These are phyloP conservation scores for Aspergillus sp. DNA, from an alignment of 2,329 filamentous ascomycete genomes.

Conservation along the genomic window DNA sequence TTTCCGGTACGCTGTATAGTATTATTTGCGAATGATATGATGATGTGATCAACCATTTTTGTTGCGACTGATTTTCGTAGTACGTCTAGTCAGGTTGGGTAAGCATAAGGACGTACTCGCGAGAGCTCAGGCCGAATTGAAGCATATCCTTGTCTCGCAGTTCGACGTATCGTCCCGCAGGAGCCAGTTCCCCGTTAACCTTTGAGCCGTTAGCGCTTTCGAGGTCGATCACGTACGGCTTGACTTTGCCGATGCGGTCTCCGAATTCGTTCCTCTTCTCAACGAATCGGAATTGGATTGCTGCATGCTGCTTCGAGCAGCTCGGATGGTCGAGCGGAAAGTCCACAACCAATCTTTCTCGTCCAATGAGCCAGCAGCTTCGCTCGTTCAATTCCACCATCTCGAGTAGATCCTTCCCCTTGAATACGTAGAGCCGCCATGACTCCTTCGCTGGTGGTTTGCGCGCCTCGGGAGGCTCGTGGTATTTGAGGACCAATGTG, in stretches of 20 bases:
- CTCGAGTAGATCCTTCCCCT: conserved; percentile 77
- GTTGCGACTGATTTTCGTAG: neutral
- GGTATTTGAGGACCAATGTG: conserved; percentile 86
- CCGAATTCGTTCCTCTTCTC: conserved; percentile 86
- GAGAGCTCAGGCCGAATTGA: conserved; percentile 81
- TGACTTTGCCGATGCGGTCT: conserved; percentile 77
- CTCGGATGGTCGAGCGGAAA: conserved; percentile 86
- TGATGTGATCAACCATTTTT: neutral
- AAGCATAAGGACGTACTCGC: conserved; percentile 96
- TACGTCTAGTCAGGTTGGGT: conserved; percentile 44
- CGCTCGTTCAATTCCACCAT: conserved; percentile 75
- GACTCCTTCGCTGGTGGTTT: conserved; percentile 77
- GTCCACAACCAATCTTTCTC: conserved; percentile 80
- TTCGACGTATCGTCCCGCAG: conserved; percentile 80
- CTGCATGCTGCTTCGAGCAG: conserved; percentile 93
- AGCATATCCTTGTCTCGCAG: conserved; percentile 87
- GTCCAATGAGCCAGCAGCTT: conserved; percentile 89
- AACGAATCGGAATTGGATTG: conserved; percentile 86
- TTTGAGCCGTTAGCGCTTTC: conserved; percentile 90
- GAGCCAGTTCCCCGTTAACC: conserved; percentile 76
- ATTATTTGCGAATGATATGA: conserved; percentile 1
- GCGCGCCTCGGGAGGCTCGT: conserved; percentile 90
- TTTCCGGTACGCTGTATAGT: conserved; percentile 16
- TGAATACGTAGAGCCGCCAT: conserved; percentile 95
- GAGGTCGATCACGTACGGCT: conserved; percentile 89